Base-by-base conservation (phyloP, 768 basidiomycete genomes). In the Cystoderma amianthinum region DNA sequence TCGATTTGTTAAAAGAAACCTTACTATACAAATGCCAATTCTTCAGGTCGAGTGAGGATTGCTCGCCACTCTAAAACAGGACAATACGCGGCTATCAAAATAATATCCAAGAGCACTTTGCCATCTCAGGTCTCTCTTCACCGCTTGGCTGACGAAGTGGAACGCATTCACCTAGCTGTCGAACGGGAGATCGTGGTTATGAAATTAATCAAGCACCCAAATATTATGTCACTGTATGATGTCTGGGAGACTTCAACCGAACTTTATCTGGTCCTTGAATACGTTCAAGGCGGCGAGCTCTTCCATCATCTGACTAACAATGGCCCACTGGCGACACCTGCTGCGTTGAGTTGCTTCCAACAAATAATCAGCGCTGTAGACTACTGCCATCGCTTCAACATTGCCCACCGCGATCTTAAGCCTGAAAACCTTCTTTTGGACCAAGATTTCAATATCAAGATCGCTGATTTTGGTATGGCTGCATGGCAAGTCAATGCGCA, bases 401-500 rank as follows among this genome's bases (percentile, higher is more conserved):
- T 97, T 56, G 86, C 86, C 18, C 94, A 96, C 56, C 82, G 94
- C 25, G 94, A 97, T 62, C 70, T 97, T 39, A 95, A 98, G 56
- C 91, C 89, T 2, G 94, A 96, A 60, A 98, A 96, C 56, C 69
- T 98, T 21, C 71, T 98, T 39, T 78, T 95, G 37, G 88, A 91
- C 65, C 68, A 74, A 28, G 67, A 88, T 52, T 77, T 74, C 48
- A 92, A 91, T 50, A 82, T 97, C 76, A 98, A 95, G 58, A 82
- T 97, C 23, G 92, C 89, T 2, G 94, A 97, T 63, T 94, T 96
- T 57, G 93, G 94, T n/a, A 93, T 96, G 88, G 92, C 93, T 3
- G 86, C 87, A 23, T 93, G 88, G 84, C 87, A 92, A 61, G 75
- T 76, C 45, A 70, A 72, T 25, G 48, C 59, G 7, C 52, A 56